Conservation (phyloP, 345 rosid species). For the Bruguiera sexangula region DNA sequence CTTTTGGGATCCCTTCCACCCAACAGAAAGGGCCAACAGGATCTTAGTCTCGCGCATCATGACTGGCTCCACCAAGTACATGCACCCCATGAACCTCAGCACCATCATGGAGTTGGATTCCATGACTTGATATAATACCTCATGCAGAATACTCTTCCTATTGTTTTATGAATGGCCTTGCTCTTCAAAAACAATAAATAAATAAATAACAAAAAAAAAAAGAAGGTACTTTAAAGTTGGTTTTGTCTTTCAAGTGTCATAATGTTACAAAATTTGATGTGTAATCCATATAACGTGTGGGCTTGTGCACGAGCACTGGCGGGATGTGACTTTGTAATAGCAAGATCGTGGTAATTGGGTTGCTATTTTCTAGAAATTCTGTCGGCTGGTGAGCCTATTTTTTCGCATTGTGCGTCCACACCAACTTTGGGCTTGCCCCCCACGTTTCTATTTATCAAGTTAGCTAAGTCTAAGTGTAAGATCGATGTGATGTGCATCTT, state of each 20-base stretch:
- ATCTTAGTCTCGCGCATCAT: constrained; percentile 49
- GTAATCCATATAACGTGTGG: neutral
- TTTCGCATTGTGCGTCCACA: too few species aligned
- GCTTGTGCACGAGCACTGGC: constrained; percentile 2
- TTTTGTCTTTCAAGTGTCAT: neutral
- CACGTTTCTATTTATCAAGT: too few species aligned
- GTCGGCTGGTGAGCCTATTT: too few species aligned
- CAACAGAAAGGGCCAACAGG: constrained; percentile 67
- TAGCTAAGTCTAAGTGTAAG: too few species aligned
- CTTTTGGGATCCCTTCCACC: constrained; percentile 93
- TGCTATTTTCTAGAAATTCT: too few species aligned
- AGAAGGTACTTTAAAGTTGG: too few species aligned
- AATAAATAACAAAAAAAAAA: too few species aligned
- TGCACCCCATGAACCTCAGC: constrained; percentile 92
- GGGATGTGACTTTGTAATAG: too few species aligned
- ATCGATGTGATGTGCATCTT: too few species aligned
- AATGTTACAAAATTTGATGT: constrained; percentile 16
- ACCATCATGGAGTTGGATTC: constrained; percentile 44
- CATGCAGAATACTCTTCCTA: neutral
- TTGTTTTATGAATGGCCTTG: neutral
- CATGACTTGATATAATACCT: neutral
- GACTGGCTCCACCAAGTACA: constrained; percentile 47
- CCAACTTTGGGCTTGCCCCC: too few species aligned
- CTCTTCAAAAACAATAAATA: neutral
- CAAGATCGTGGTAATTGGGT: too few species aligned